Evolutionary conservation across 129 eudicot species (phyloP), one percentile per base, ranked within the genome.

Genomic region (Gnaphalium uliginosum): DNA sequence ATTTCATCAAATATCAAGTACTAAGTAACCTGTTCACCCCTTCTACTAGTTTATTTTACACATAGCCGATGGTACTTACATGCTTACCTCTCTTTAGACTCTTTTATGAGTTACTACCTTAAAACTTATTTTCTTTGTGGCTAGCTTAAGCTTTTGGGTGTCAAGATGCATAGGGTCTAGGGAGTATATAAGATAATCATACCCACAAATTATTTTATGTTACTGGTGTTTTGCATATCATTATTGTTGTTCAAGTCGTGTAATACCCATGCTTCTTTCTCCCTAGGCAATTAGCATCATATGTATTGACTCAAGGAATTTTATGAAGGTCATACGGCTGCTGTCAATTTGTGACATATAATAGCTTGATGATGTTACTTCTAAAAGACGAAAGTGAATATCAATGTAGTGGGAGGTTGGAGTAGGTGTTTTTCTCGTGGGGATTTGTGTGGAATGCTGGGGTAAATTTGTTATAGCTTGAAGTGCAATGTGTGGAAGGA

Each of bases 321-420:
- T 48, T 56, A 70, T 54, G 76, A 72, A 56, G 66, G 30, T 56
- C 29, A 4, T 48, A 23, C 51, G 27, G 27, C 24, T 48, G 17
- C 27, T 56, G 76, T 72, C 53, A 35, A 10, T 72, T 56, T 57
- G 67, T 54, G 35, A 58, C 51, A 57, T 72, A 51, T 73, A 57
- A 37, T 33, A 10, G 71, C 59, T 48, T 75, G 26, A 23, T 17
- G 59, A 64, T 75, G 60, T 65, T 76, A 65, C 13, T 24, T 39
- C 19, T 32, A 17, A 75, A 32, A 30, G 73, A 30, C 33, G 79
- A 21, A 75, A 75, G 30, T 24, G 77, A 60, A 73, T 57, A 60
- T 60, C 78, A 43, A 26, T 62, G 43, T 62, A 43, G 61, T 62
- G 60, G 70, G 48, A 1, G 15, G 54, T 51, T 33, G 26, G 35